Percentiles rank a stretch among this genome's conserved stretches.
Evolutionary conservation across 1,284 basidiomycete species (phyloP).

Genomic region (Schizopora paradoxa): DNA sequence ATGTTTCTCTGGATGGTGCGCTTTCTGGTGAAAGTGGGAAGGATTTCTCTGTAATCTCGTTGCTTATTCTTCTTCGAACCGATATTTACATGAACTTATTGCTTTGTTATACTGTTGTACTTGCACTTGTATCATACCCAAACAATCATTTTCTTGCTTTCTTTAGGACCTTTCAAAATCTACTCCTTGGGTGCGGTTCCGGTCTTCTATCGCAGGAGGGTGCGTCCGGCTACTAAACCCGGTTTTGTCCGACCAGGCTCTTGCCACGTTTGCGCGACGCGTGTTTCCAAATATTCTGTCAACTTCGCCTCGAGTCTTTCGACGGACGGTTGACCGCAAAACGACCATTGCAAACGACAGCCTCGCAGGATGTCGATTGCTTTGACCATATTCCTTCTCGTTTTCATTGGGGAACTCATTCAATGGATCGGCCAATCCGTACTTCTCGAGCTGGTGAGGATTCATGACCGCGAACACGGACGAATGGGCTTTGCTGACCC

Average conservation of each 20-base stretch:
- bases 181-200: background rate
- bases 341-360: no score
- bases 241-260: background rate
- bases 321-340: no score
- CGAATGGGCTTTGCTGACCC: constrained; percentile 4
- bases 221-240: background rate
- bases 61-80: no score
- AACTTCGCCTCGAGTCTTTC: background rate
- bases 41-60: no score
- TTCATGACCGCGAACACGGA: constrained; percentile 9
- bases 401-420: constrained; percentile 76
- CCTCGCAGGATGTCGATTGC: constrained; percentile 61
- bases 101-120: no score
- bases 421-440: constrained; percentile 85
- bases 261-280: background rate
- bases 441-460: constrained; percentile 70
- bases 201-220: background rate
- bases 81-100: no score
- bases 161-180: background rate
- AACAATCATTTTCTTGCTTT: no score
- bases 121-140: no score
- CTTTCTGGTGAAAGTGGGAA: constrained; percentile 5
- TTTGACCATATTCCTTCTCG: constrained; percentile 73
- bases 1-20: constrained; percentile 92
- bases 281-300: background rate